Base-by-base conservation (phyloP, 2,329 filamentous ascomycete species). In the Botrytis tulipae region DNA sequence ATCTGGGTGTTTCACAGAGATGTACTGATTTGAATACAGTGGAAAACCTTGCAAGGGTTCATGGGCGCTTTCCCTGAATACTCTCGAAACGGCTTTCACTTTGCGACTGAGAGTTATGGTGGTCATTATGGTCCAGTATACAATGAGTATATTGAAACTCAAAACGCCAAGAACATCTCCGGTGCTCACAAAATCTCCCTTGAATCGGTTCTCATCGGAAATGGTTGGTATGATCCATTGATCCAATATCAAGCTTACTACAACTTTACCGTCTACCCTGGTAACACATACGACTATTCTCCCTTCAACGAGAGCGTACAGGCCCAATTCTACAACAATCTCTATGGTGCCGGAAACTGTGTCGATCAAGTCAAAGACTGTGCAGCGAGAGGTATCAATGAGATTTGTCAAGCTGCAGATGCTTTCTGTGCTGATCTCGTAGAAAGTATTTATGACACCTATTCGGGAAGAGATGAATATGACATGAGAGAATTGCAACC, bases 281-380 rank as follows among this genome's bases (percentile, higher is more conserved):
- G 87, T 16, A 89, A 89, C 79, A 87, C 87, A 0, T 89, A 89
- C 78, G 86, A 88, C 76, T 86, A 85, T 76, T 79, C 82, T 1
- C 86, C 86, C 2, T 88, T 82, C 81, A 88, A 87, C 78, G 83
- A 81, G 16, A 83, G 85, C 4, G 80, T 85, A 44, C 83, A 86
- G 72, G 82, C 82, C 0, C 81, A 85, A 78, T 84, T 89, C 80
- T 88, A 88, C 82, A 89, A 90, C 81, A 87, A 86, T 76, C 79
- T 90, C 46, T 91, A 89, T 78, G 89, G 88, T 1, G 78, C 83
- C 3, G 89, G 89, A 46, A 90, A 90, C 79, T 91, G 89, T 79
- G 80, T 87, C 40, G 88, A 90, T 77, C 84, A 84, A 72, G 85
- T 87, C n/a, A 82, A 84, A 20, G 82, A 87, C 74, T 91, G 89